phyloP scores from a whole-genome alignment of 2,329 filamentous ascomycete genomes.

The Amauroascus niger region DNA sequence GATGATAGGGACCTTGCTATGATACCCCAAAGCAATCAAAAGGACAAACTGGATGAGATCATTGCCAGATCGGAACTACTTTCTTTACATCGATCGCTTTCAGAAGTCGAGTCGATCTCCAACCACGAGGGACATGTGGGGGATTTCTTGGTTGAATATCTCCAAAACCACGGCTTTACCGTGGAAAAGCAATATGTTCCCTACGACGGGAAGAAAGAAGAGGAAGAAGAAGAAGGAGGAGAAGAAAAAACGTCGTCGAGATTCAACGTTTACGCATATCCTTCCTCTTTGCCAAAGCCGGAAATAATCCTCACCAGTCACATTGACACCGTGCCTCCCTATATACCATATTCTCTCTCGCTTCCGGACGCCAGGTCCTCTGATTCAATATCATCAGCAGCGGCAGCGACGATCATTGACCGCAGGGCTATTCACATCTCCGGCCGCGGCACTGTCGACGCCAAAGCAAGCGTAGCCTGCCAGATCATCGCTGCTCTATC shows the following conservation, averaged over 20 bases:
- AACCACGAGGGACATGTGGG: constrained; percentile 60
- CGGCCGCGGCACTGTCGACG: constrained; percentile 40
- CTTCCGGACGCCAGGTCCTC: constrained; percentile 30
- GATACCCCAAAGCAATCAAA: background rate
- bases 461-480: constrained; percentile 39
- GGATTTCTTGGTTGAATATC: constrained; percentile 57
- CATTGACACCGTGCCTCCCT: constrained; percentile 59
- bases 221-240: constrained; percentile 13
- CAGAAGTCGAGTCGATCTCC: constrained; percentile 62
- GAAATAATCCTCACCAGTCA: constrained; percentile 53
- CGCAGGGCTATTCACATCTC: constrained; percentile 30
- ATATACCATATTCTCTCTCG: constrained; percentile 43
- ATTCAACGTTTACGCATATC: constrained; percentile 68
- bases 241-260: constrained; percentile 34
- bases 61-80: constrained; percentile 48
- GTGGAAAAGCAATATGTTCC: constrained; percentile 49
- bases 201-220: too few relatives aligned
- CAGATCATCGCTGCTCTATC: constrained; percentile 38
- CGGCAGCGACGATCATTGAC: too few relatives aligned
- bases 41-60: constrained; percentile 25
- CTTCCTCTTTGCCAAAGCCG: constrained; percentile 21
- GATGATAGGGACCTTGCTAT: background rate
- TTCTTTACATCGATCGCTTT: constrained; percentile 63
- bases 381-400: constrained; percentile 4
- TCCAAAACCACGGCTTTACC: constrained; percentile 51